These are phyloP conservation scores for Buxus sempervirens DNA, from an alignment of 164 flowering plant species.

Conservation along the genomic window DNA sequence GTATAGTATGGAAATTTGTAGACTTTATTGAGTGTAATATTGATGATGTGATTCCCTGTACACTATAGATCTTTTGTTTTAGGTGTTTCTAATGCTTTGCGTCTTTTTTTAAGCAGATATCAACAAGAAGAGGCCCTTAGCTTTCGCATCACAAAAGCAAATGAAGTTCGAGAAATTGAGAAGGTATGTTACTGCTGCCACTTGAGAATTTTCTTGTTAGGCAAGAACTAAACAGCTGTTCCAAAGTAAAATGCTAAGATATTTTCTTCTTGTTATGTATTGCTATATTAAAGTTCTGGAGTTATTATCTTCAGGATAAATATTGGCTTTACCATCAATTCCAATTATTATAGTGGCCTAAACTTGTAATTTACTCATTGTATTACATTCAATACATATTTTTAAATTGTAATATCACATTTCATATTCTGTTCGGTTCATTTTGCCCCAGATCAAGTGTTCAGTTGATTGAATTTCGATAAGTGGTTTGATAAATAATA, in stretches of 20 bases:
- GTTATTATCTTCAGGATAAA: not conserved
- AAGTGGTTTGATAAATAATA: not conserved
- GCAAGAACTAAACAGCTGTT: not conserved
- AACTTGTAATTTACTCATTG: too few species aligned
- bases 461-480: not conserved
- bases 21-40: not conserved
- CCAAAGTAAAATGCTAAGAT: not conserved
- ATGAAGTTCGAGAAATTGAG: conserved; percentile 64
- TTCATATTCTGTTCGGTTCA: not conserved
- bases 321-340: not conserved
- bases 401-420: too few species aligned
- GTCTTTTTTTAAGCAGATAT: conserved; percentile 34
- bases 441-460: not conserved
- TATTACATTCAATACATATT: too few species aligned
- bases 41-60: not conserved
- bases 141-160: conserved; percentile 59
- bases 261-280: not conserved
- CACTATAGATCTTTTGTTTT: not conserved
- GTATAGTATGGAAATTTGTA: not conserved
- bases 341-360: too few species aligned
- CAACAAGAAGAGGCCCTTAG: conserved; percentile 85
- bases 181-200: conserved; percentile 49
- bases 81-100: conserved; percentile 8
- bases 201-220: not conserved
- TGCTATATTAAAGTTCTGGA: not conserved